These are phyloP conservation scores for Colletotrichum melonis DNA, from an alignment of 2,329 filamentous ascomycete genomes.

Conservation along the genomic window DNA sequence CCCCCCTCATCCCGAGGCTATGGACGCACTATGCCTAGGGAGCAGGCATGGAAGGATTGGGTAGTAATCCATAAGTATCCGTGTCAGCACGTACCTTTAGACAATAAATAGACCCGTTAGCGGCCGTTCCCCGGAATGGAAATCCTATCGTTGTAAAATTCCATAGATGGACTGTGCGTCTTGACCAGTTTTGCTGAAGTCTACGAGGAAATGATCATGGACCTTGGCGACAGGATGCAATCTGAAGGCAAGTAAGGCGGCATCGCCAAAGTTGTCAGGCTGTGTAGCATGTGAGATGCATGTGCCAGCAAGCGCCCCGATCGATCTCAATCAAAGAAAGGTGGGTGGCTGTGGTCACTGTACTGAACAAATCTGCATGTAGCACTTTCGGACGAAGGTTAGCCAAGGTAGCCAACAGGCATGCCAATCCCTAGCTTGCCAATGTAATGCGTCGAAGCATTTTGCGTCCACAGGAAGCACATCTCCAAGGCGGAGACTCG, in stretches of 20 bases:
- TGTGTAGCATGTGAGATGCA: neutral
- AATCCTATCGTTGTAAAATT: neutral
- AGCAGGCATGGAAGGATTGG: neutral
- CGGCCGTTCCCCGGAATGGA: neutral
- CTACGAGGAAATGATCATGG: neutral
- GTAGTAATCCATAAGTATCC: neutral
- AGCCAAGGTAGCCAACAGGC: neutral
- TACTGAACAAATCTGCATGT: neutral
- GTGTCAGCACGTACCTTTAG: neutral
- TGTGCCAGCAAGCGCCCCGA: neutral
- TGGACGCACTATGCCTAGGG: constrained; percentile 9
- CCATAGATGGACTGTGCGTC: neutral
- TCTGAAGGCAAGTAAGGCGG: neutral
- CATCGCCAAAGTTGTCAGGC: neutral
- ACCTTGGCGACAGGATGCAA: neutral
- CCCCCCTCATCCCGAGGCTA: constrained; percentile 13
- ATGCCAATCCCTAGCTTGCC: neutral
- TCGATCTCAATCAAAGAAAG: neutral
- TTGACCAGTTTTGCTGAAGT: neutral
- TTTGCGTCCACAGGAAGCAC: neutral
- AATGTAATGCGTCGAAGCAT: neutral
- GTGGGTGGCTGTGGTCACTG: neutral
- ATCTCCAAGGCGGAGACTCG: neutral
- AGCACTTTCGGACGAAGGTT: neutral
- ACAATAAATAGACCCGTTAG: neutral